Conservation (phyloP, 2,329 filamentous ascomycete species). For the Scytalidium sp. region DNA sequence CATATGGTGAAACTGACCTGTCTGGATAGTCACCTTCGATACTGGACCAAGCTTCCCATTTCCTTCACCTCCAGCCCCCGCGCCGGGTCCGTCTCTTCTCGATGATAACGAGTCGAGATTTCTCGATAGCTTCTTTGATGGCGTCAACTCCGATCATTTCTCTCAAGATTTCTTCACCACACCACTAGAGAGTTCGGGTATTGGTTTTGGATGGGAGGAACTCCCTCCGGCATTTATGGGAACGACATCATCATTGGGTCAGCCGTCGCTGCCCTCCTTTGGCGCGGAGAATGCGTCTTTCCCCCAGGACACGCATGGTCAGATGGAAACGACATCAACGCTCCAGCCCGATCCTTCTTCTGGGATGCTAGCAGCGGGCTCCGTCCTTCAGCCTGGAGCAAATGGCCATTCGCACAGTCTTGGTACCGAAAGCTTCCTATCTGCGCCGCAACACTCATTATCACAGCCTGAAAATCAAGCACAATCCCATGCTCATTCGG, state of each 20-base stretch:
- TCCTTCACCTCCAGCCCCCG: constrained; percentile 57
- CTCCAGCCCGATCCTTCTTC: constrained; percentile 32
- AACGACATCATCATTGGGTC: constrained; percentile 60
- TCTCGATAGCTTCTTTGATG: constrained; percentile 56
- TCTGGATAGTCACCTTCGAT: constrained; percentile 41
- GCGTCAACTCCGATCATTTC: constrained; percentile 49
- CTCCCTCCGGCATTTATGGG: constrained; percentile 65
- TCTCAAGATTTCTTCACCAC: constrained; percentile 41
- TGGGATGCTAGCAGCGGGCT: constrained; percentile 59
- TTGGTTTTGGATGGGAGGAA: constrained; percentile 52
- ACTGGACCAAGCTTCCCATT: constrained; percentile 39
- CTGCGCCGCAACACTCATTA: constrained; percentile 5
- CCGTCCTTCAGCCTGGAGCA: constrained; percentile 42
- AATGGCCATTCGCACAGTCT: constrained; percentile 24
- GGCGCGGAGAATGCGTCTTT: neutral
- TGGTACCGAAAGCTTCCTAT: constrained; percentile 20
- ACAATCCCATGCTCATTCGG: neutral
- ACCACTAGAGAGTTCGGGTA: constrained; percentile 43
- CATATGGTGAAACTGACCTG: constrained; percentile 2
- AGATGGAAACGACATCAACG: constrained; percentile 3
- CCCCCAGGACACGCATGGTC: constrained; percentile 12
- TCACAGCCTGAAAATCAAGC: neutral
- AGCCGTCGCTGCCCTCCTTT: constrained; percentile 33
- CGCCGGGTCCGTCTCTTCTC: constrained; percentile 62
- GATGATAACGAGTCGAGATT: constrained; percentile 59